phyloP scores from a whole-genome alignment of 2,329 filamentous ascomycete genomes.

The Cladobotryum protrusum region DNA sequence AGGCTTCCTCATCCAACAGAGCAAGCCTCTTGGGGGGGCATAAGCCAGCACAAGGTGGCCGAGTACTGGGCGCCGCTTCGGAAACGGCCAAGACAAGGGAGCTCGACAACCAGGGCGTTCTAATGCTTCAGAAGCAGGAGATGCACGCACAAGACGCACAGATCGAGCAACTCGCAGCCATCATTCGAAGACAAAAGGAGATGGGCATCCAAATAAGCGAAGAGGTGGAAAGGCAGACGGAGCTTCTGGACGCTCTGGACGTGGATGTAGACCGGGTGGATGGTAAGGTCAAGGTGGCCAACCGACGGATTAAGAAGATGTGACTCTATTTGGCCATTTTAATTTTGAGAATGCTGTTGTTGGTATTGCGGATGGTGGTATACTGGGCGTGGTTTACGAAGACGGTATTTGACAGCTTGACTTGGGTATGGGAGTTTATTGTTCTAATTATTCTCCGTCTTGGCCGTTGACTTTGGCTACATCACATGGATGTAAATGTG shows the following conservation, averaged over 20 bases:
- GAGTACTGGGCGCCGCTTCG: constrained; percentile 66
- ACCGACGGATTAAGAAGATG: constrained; percentile 64
- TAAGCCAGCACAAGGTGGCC: constrained; percentile 41
- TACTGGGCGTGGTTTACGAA: constrained; percentile 26
- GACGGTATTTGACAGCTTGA: constrained; percentile 18
- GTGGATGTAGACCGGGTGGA: constrained; percentile 60
- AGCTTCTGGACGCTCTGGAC: constrained; percentile 61
- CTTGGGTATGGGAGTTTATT: constrained; percentile 23
- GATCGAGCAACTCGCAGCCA: constrained; percentile 60
- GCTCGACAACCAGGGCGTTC: constrained; percentile 66
- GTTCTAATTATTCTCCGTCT: constrained; percentile 20
- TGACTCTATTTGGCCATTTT: constrained; percentile 30
- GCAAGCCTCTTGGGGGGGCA: constrained; percentile 39
- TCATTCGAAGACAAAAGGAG: constrained; percentile 67
- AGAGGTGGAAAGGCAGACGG: constrained; percentile 65
- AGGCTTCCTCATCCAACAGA: constrained; percentile 42
- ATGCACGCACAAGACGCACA: constrained; percentile 71
- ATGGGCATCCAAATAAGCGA: constrained; percentile 72
- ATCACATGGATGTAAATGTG: not conserved
- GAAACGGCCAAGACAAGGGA: constrained; percentile 74
- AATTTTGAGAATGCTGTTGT: constrained; percentile 22
- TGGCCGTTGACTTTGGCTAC: constrained; percentile 5
- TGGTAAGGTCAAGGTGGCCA: constrained; percentile 67
- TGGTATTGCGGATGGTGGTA: constrained; percentile 22
- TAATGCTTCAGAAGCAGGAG: constrained; percentile 67